Conservation (phyloP, 192 early-diverging fungal genomes). For the Dimargaris xerosporica region DNA sequence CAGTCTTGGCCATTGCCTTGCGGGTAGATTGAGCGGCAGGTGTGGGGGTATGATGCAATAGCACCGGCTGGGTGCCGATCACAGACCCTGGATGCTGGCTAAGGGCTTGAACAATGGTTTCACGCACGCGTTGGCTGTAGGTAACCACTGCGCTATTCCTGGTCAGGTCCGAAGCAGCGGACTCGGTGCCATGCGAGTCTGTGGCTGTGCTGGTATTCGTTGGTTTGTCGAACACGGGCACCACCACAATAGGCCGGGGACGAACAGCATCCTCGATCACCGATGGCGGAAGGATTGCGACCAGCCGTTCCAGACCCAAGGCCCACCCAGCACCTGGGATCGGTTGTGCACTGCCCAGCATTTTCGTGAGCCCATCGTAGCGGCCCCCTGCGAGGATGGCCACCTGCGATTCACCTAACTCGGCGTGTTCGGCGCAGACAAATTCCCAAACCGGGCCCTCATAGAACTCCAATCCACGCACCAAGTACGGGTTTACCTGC, state of each 20-base stretch:
- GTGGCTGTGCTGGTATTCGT: background rate
- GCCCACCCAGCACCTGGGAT: slow-evolving; percentile 34
- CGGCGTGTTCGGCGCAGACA: slow-evolving; percentile 17
- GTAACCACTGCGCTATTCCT: background rate
- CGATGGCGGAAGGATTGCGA: background rate
- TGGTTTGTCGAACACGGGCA: background rate
- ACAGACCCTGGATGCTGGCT: background rate
- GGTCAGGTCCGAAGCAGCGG: background rate
- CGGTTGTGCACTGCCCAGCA: slow-evolving; percentile 33
- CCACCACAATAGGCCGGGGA: background rate
- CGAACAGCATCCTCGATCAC: background rate
- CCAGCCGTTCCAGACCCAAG: background rate
- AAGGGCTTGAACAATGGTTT: no score
- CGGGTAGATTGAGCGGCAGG: background rate
- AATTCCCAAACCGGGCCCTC: slow-evolving; percentile 55
- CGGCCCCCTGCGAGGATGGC: slow-evolving; percentile 51
- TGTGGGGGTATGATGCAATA: background rate
- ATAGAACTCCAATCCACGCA: slow-evolving; percentile 57
- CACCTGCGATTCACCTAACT: slow-evolving; percentile 39
- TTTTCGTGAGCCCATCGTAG: slow-evolving; percentile 39
- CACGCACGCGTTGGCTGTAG: no score
- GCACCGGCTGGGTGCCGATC: background rate
- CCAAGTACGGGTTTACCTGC: slow-evolving; percentile 30
- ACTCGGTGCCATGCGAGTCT: background rate
- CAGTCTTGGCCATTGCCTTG: background rate